Conservation (phyloP, 805 yeast genomes). For the Candida argentea region DNA sequence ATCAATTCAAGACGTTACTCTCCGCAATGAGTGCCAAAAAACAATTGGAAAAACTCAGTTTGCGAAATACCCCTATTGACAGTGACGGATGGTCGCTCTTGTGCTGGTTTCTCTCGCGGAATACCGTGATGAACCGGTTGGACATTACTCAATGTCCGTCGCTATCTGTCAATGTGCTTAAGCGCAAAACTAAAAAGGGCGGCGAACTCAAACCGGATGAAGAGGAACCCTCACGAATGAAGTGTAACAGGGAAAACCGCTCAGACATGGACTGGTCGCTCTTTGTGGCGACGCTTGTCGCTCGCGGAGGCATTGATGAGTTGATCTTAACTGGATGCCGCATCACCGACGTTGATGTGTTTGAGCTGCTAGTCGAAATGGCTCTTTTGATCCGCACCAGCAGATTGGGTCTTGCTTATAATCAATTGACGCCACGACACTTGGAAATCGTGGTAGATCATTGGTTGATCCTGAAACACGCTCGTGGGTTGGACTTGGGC, state of each 20-base stretch:
- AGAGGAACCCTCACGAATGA: slow-evolving; percentile 29
- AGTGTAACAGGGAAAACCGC: slow-evolving; percentile 43
- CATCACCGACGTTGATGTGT: slow-evolving; percentile 43
- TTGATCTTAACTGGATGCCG: slow-evolving; percentile 70
- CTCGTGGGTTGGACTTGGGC: slow-evolving; percentile 73
- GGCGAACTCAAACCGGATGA: slow-evolving; percentile 13
- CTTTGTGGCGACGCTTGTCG: slow-evolving; percentile 56
- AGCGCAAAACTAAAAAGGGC: slow-evolving; percentile 18
- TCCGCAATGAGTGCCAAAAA: slow-evolving; percentile 59
- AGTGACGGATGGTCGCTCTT: slow-evolving; percentile 67
- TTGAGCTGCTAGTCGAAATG: slow-evolving; percentile 43
- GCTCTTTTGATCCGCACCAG: slow-evolving; percentile 48
- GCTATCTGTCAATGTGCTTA: slow-evolving; percentile 34
- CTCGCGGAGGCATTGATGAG: slow-evolving; percentile 72
- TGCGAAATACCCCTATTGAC: slow-evolving; percentile 70
- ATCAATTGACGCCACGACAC: slow-evolving; percentile 54
- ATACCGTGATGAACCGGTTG: slow-evolving; percentile 44
- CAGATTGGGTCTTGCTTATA: slow-evolving; percentile 70
- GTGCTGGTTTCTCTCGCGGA: slow-evolving; percentile 64
- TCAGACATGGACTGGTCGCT: slow-evolving; percentile 78
- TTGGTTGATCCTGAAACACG: slow-evolving; percentile 43
- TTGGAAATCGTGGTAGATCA: slow-evolving; percentile 39
- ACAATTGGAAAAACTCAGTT: slow-evolving; percentile 59
- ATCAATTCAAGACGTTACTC: slow-evolving; percentile 68
- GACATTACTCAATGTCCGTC: slow-evolving; percentile 66